phyloP scores from a whole-genome alignment of 345 rosid species.

The Brassica carinata region DNA sequence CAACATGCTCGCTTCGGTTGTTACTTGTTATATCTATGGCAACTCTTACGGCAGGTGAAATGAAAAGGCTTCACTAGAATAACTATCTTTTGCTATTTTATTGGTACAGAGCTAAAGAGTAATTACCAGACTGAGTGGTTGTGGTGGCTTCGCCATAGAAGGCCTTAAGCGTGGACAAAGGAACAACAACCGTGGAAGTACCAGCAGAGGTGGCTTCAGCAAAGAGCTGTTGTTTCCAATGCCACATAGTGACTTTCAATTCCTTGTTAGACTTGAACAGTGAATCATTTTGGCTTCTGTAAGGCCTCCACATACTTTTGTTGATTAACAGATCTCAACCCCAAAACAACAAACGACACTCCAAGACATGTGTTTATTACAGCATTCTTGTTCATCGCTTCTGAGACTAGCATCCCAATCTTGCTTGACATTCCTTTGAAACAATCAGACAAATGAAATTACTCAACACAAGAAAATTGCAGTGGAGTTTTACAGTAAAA shows the following conservation, averaged over 20 bases:
- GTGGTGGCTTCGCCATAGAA: constrained; percentile 71
- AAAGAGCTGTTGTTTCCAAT: constrained; percentile 78
- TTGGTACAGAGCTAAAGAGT: neutral
- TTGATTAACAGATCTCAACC: constrained; percentile 60
- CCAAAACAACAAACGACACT: constrained; percentile 52
- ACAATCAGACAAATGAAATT: neutral
- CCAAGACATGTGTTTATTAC: constrained; percentile 58
- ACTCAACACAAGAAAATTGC: neutral
- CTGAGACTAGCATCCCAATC: constrained; percentile 42
- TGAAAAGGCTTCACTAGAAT: neutral
- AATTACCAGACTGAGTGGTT: neutral
- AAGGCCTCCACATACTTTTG: constrained; percentile 60
- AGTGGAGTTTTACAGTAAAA: neutral
- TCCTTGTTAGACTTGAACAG: constrained; percentile 58
- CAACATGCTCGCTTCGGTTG: neutral
- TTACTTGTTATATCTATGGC: neutral
- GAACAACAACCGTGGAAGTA: constrained; percentile 48
- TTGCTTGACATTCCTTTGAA: constrained; percentile 17
- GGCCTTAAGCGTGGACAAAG: constrained; percentile 65
- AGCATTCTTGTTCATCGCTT: constrained; percentile 37
- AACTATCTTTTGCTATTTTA: neutral
- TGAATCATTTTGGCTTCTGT: constrained; percentile 54
- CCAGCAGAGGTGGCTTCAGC: constrained; percentile 39
- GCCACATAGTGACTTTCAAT: constrained; percentile 69
- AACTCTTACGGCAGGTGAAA: neutral